A percentile compares a stretch with the other conserved stretches of the same genome.
Conservation (phyloP, 805 yeast genomes). For the Yueomyces sinensis region DNA sequence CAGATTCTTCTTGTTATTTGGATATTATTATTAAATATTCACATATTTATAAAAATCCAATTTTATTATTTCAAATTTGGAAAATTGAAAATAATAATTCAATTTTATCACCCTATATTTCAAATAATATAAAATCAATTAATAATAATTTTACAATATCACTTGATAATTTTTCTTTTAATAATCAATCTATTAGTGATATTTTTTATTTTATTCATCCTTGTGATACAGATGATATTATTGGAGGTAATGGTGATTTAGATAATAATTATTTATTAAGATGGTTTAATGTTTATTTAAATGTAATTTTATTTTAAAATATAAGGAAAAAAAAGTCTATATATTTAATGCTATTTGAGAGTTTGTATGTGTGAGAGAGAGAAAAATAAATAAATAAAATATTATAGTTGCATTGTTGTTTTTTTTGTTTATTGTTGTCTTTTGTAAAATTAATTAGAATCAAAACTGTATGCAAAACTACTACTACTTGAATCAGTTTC, state of each 20-base stretch:
- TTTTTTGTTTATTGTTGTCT: no score
- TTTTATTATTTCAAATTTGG: conserved; percentile 11
- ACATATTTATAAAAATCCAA: conserved; percentile 14
- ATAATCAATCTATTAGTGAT: conserved; percentile 1
- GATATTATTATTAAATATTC: conserved; percentile 12
- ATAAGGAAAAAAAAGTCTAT: no score
- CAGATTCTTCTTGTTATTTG: no score
- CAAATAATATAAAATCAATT: conserved; percentile 1
- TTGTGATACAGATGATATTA: conserved; percentile 18
- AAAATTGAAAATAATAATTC: conserved; percentile 1
- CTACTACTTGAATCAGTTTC: conserved; percentile 17
- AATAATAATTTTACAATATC: conserved; percentile 4
- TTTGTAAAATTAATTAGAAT: no score
- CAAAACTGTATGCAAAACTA: no score
- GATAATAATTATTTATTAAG: conserved; percentile 9
- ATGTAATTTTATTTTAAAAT: conserved; percentile 3
- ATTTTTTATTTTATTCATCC: conserved; percentile 18
- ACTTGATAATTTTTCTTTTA: conserved; percentile 4
- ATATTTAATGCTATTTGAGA: no score
- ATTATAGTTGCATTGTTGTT: no score
- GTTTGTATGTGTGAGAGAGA: no score
- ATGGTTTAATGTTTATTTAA: conserved; percentile 15
- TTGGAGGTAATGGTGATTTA: conserved; percentile 7
- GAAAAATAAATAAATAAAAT: no score
- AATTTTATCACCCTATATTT: conserved; percentile 5